Conservation (phyloP, 2,329 filamentous ascomycete genomes). For the Trichoderma koningii region DNA sequence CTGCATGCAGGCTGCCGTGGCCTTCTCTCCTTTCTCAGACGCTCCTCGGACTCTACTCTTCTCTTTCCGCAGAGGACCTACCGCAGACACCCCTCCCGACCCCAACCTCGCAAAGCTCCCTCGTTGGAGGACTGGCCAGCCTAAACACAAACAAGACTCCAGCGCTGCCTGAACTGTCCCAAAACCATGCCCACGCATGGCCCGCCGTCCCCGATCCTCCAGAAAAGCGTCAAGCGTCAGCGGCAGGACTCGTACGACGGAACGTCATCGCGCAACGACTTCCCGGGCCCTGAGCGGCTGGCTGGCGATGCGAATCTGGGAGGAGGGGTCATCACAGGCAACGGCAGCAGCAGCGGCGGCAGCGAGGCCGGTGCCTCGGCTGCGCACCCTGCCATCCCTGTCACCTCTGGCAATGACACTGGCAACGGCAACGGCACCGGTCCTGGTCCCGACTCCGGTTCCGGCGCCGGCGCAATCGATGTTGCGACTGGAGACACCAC, state of each 20-base stretch:
- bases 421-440: slow-evolving; percentile 48
- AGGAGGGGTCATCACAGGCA: slow-evolving; percentile 3
- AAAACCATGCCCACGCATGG: slow-evolving; percentile 39
- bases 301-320: slow-evolving; percentile 25
- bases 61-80: slow-evolving; percentile 9
- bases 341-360: slow-evolving; percentile 14
- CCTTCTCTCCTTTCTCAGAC: slow-evolving; percentile 12
- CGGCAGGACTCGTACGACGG: slow-evolving; percentile 56
- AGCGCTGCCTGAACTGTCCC: neutral
- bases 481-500: slow-evolving; percentile 33
- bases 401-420: slow-evolving; percentile 21
- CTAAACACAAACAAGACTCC: slow-evolving; percentile 13
- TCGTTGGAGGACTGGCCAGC: slow-evolving; percentile 14
- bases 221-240: slow-evolving; percentile 56
- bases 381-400: slow-evolving; percentile 16
- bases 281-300: slow-evolving; percentile 40
- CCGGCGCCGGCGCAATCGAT: slow-evolving; percentile 40
- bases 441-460: slow-evolving; percentile 65
- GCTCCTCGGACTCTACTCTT: neutral
- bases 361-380: slow-evolving; percentile 21
- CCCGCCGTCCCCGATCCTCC: slow-evolving; percentile 53
- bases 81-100: slow-evolving; percentile 11
- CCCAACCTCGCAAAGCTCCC: slow-evolving; percentile 13
- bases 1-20: slow-evolving; percentile 15
- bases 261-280: slow-evolving; percentile 43